A percentile compares a stretch with the other conserved stretches of the same genome.
These are phyloP conservation scores for Ophiocordyceps camponoti-floridani DNA, from an alignment of 2,329 filamentous ascomycete genomes.

Conservation along the genomic window DNA sequence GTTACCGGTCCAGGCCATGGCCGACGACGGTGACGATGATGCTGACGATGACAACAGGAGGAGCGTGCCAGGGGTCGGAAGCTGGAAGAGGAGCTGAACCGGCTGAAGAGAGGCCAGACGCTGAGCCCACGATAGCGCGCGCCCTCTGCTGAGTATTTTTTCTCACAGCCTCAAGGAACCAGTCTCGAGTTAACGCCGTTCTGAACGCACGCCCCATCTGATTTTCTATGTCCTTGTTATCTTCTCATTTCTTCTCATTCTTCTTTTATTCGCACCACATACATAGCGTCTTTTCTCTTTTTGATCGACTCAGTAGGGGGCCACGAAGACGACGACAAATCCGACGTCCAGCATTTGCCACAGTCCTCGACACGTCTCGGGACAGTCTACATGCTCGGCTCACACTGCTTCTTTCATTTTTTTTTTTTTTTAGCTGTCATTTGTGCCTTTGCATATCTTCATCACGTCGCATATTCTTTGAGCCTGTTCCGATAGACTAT, in stretches of 20 bases:
- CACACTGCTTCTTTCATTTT: not conserved
- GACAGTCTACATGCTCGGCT: not conserved
- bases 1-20: constrained; percentile 5
- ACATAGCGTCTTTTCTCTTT: no score
- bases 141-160: not conserved
- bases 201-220: no score
- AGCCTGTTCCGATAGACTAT: not conserved
- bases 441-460: not conserved
- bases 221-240: no score
- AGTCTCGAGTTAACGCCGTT: not conserved
- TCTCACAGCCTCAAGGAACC: not conserved
- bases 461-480: not conserved
- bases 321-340: no score
- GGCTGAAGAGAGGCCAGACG: constrained; percentile 20
- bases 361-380: no score
- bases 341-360: no score
- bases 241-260: no score
- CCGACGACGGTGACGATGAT: not conserved
- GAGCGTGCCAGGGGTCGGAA: constrained; percentile 28
- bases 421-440: not conserved
- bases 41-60: constrained; percentile 22
- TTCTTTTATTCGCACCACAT: no score
- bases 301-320: no score
- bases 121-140: not conserved
- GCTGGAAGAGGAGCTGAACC: constrained; percentile 31